Evolutionary conservation across 805 yeast genomes (phyloP), one percentile per base, ranked within the genome.

Genomic region (Wickerhamiella kurtzmanii): DNA sequence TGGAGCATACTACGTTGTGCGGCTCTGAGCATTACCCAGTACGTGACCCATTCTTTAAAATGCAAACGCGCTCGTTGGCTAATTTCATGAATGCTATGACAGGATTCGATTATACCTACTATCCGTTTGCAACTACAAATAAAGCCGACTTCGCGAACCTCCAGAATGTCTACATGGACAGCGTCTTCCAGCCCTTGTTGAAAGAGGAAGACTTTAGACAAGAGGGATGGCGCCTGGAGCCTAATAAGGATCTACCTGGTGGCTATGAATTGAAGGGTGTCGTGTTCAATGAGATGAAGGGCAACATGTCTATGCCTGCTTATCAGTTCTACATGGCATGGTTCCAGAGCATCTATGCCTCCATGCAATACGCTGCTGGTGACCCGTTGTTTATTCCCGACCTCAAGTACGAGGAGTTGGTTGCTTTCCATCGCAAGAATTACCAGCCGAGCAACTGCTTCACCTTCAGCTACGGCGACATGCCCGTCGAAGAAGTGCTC

Each of bases 21-120:
- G 98, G 98, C 2, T 87, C 96, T 1, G 70, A 74, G 48, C 82
- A 81, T 59, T 92, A 77, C 62, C 96, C 96, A 2, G 96, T 92
- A 1, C 71, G 96, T 54, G 98, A 92, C 64, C 98, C 98, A 1
- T 92, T 92, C 64, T 92, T 92, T 74, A 89, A 89, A 62, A 92
- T 92, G 98, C 70, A 89, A 49, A 89, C 87, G 62, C 68, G 96
- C 53, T 86, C 96, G n/a, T 67, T 92, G 57, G 79, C 96, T 32
- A 92, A 86, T 62, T 92, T 87, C 64, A 92, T 92, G 98, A 92
- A 92, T 62, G 98, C 98, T 6, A 85, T 92, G 96, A 92, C 98
- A 0, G 98, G 95, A 19, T 88, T 83, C 56, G 97, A 92, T 64
- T 88, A 87, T 60, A 92, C 98, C 0, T 88, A 79, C 63, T 92